Conservation (phyloP, 805 yeast species). For the Kodamaea jinghongensis region DNA sequence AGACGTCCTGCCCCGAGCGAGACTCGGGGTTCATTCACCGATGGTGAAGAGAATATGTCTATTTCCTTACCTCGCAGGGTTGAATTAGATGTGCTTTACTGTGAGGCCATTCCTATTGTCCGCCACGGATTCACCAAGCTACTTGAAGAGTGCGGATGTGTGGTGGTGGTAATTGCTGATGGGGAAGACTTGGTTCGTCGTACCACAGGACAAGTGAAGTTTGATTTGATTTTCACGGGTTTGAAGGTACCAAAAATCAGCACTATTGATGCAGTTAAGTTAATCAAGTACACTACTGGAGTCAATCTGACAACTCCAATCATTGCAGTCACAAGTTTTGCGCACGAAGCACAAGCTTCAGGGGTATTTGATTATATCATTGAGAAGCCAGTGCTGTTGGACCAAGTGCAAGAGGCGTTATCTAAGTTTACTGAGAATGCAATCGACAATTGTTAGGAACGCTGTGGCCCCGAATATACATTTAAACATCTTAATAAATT, state of each 20-base stretch:
- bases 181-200: slow-evolving; percentile 83
- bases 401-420: slow-evolving; percentile 21
- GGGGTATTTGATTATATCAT: slow-evolving; percentile 64
- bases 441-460: slow-evolving; percentile 14
- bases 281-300: slow-evolving; percentile 72
- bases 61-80: slow-evolving; percentile 4
- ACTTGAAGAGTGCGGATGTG: slow-evolving; percentile 70
- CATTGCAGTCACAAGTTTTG: slow-evolving; percentile 69
- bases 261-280: slow-evolving; percentile 72
- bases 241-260: slow-evolving; percentile 63
- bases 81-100: slow-evolving; percentile 67
- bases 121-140: slow-evolving; percentile 63
- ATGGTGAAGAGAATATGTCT: slow-evolving; percentile 1
- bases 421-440: slow-evolving; percentile 24
- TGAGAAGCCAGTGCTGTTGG: slow-evolving; percentile 60
- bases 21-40: slow-evolving; percentile 8
- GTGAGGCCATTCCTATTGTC: slow-evolving; percentile 85
- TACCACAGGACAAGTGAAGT: slow-evolving; percentile 78
- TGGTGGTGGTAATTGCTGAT: slow-evolving; percentile 69
- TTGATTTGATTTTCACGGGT: slow-evolving; percentile 81
- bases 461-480: too few species aligned
- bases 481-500: too few species aligned
- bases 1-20: slow-evolving; percentile 16
- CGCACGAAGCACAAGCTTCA: slow-evolving; percentile 58
- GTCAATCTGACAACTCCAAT: slow-evolving; percentile 77